Conservation (phyloP, 140 eudicot genomes). For the Bidens hawaiensis region DNA sequence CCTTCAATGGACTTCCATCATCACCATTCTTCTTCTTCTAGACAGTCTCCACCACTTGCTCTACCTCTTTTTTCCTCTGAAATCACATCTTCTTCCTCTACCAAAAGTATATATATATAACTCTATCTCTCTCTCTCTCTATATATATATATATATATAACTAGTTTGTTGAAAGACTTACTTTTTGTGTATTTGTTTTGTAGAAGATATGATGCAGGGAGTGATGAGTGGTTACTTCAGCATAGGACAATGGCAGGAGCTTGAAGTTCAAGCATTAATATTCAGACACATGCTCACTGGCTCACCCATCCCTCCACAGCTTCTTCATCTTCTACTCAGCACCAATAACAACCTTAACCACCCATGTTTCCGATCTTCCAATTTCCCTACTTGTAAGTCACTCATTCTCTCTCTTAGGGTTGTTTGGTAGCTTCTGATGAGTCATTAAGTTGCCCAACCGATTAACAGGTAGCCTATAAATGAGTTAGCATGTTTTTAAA, state of each 20-base stretch:
- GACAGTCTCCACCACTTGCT: conserved; percentile 21
- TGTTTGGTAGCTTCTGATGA: no score
- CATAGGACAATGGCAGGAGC: conserved; percentile 89
- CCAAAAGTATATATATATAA: conserved; percentile 27
- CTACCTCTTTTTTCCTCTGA: conserved; percentile 68
- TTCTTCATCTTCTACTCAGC: conserved; percentile 62
- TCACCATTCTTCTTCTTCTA: conserved; percentile 28
- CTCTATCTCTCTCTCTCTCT: conserved; percentile 20
- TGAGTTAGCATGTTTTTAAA: no score
- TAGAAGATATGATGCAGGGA: conserved; percentile 48
- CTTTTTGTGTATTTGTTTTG: neutral
- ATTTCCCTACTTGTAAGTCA: conserved; percentile 24
- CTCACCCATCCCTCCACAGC: conserved; percentile 73
- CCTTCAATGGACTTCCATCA: conserved; percentile 56
- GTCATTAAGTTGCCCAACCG: no score
- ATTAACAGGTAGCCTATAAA: no score
- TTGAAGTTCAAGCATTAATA: conserved; percentile 84
- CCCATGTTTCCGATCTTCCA: conserved; percentile 38
- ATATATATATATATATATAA: neutral
- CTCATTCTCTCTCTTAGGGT: neutral
- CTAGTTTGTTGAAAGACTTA: neutral
- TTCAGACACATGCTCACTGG: conserved; percentile 77
- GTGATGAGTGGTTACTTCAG: conserved; percentile 43
- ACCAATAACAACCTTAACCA: conserved; percentile 33
- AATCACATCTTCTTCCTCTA: conserved; percentile 25